These are phyloP conservation scores for Nevesoporus exiguus DNA, from an alignment of 768 basidiomycete species.

Conservation along the genomic window DNA sequence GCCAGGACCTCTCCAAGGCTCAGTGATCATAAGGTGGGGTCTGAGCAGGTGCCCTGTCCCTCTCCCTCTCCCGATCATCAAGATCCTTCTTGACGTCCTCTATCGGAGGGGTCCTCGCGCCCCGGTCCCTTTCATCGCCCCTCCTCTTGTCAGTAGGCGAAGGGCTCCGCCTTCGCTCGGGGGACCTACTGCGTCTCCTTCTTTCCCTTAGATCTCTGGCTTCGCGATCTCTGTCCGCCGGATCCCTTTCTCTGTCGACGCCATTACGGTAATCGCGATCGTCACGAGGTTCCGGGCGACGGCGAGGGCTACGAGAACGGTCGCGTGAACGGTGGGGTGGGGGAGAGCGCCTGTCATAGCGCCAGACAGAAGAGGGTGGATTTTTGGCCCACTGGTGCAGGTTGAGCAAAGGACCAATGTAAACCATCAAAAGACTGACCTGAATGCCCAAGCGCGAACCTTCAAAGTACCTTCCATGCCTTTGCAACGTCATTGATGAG, in stretches of 20 bases:
- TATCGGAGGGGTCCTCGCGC: slow-evolving; percentile 48
- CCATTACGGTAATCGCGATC: slow-evolving; percentile 38
- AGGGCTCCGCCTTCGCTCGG: slow-evolving; percentile 45
- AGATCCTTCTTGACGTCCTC: slow-evolving; percentile 40
- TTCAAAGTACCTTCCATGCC: slow-evolving; percentile 76
- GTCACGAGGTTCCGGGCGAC: slow-evolving; percentile 37
- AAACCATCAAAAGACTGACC: slow-evolving; percentile 33
- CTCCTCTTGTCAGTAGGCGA: slow-evolving; percentile 39
- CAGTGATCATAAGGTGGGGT: slow-evolving; percentile 60
- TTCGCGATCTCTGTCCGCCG: slow-evolving; percentile 34
- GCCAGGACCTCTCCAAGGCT: slow-evolving; percentile 19
- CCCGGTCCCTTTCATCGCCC: slow-evolving; percentile 46
- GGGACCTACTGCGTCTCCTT: slow-evolving; percentile 48
- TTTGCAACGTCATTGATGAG: slow-evolving; percentile 28
- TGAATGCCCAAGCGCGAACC: slow-evolving; percentile 74
- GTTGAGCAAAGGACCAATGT: background rate
- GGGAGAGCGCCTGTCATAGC: slow-evolving; percentile 58
- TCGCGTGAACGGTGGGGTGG: slow-evolving; percentile 41
- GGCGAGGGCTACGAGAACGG: slow-evolving; percentile 54
- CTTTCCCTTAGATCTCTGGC: slow-evolving; percentile 44
- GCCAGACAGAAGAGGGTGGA: slow-evolving; percentile 81
- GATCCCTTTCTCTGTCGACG: slow-evolving; percentile 36
- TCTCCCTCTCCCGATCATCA: slow-evolving; percentile 51
- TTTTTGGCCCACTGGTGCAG: slow-evolving; percentile 74
- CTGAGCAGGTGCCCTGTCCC: slow-evolving; percentile 45